Conservation (phyloP, 306 rosid genomes). For the Castanopsis chinensis region DNA sequence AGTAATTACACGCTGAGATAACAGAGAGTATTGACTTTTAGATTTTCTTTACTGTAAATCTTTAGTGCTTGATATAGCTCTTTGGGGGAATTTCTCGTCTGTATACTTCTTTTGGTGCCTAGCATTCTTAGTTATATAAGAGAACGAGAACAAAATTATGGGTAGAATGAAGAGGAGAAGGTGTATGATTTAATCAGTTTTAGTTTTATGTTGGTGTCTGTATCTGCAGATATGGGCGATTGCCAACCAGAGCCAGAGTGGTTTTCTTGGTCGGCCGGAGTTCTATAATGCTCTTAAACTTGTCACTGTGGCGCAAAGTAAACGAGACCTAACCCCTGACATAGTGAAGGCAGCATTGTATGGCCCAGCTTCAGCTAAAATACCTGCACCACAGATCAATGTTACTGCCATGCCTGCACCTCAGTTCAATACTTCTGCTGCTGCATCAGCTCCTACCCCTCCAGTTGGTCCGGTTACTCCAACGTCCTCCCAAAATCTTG, state of each 20-base stretch:
- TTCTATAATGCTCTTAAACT: constrained; percentile 98
- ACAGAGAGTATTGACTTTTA: neutral
- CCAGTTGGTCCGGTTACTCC: constrained; percentile 41
- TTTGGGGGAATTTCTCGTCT: too few relatives aligned
- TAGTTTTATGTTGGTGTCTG: constrained; percentile 16
- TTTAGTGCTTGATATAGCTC: neutral
- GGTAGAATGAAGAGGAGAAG: neutral
- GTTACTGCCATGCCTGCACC: constrained; percentile 45
- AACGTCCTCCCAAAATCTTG: constrained; percentile 46
- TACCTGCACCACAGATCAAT: constrained; percentile 91
- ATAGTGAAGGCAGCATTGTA: constrained; percentile 89
- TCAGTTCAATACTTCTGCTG: constrained; percentile 39
- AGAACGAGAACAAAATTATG: too few relatives aligned
- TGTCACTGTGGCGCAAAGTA: constrained; percentile 97
- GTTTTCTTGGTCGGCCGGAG: constrained; percentile 80
- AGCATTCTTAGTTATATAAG: too few relatives aligned
- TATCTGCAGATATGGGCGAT: constrained; percentile 77
- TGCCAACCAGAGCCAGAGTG: constrained; percentile 76
- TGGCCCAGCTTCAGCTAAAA: constrained; percentile 89
- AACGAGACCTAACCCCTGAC: constrained; percentile 81
- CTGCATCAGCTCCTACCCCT: constrained; percentile 39
- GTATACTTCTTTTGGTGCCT: too few relatives aligned
- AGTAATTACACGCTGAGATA: too few relatives aligned
- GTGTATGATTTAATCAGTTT: neutral
- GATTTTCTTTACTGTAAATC: neutral